Conservation (phyloP, 169 alveolate genomes). For the Eimeria acervulina region DNA sequence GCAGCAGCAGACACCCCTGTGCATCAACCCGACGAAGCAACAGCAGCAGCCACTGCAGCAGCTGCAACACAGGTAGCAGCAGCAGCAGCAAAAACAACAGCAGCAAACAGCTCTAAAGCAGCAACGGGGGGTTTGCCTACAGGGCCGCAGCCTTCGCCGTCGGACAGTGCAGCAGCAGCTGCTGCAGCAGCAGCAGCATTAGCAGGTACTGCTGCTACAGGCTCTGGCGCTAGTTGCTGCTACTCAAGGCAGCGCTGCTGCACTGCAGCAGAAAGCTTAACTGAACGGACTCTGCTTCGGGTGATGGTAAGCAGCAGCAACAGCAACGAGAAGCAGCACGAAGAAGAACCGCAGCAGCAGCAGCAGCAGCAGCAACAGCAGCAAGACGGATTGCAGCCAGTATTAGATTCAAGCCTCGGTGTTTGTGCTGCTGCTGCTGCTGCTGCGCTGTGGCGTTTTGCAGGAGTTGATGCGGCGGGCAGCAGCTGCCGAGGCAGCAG, state of each 20-base stretch:
- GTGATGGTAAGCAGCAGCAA: conserved; percentile 29
- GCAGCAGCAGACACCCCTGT: background rate
- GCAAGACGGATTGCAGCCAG: background rate
- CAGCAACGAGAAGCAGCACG: background rate
- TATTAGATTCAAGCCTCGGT: background rate
- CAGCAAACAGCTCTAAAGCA: conserved; percentile 34
- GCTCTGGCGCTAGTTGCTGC: background rate
- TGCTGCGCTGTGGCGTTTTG: background rate
- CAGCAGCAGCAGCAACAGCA: background rate
- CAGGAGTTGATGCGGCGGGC: conserved; percentile 51
- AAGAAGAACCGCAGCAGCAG: too few relatives aligned
- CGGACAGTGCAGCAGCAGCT: conserved; percentile 18
- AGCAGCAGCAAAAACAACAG: conserved; percentile 24
- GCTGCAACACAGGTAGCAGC: conserved; percentile 46
- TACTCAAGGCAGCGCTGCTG: conserved; percentile 39
- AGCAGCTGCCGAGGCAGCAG: conserved; percentile 15
- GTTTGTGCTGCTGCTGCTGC: background rate
- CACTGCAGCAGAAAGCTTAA: conserved; percentile 31
- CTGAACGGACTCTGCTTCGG: conserved; percentile 8
- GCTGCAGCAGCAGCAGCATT: conserved; percentile 19
- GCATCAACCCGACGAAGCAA: background rate
- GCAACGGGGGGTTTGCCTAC: conserved; percentile 6
- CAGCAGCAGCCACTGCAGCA: conserved; percentile 20
- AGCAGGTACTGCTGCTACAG: background rate
- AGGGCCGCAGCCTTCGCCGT: background rate